phyloP scores from a whole-genome alignment of 371 early-diverging fungal genomes.

The Hamiltosporidium tvaerminnensis region DNA sequence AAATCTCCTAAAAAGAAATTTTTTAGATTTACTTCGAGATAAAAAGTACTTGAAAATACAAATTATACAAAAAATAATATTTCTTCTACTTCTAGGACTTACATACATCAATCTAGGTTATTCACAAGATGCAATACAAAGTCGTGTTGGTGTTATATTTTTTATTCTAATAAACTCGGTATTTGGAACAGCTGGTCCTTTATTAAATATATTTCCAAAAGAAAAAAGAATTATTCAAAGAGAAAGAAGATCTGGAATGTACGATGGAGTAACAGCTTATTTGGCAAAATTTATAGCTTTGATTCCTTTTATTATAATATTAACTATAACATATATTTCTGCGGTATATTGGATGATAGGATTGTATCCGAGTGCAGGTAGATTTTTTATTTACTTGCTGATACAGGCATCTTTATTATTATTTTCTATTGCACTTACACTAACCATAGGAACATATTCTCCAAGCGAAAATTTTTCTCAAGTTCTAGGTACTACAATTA shows the following conservation, averaged over 20 bases:
- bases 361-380: slow-evolving; percentile 22
- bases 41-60: slow-evolving; percentile 40
- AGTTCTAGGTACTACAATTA: slow-evolving; percentile 52
- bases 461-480: slow-evolving; percentile 52
- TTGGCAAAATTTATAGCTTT: slow-evolving; percentile 53
- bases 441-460: slow-evolving; percentile 51
- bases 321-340: slow-evolving; percentile 32
- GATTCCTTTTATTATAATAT: slow-evolving; percentile 37
- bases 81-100: slow-evolving; percentile 25
- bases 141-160: slow-evolving; percentile 54
- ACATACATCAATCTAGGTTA: slow-evolving; percentile 20
- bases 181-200: slow-evolving; percentile 54
- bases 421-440: slow-evolving; percentile 43
- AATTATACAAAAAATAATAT: slow-evolving; percentile 41
- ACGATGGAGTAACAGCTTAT: slow-evolving; percentile 52
- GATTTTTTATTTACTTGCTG: slow-evolving; percentile 47
- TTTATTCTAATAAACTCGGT: slow-evolving; percentile 54
- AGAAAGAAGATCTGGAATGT: slow-evolving; percentile 55
- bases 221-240: slow-evolving; percentile 54
- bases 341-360: slow-evolving; percentile 54
- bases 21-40: slow-evolving; percentile 48
- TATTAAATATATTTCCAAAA: slow-evolving; percentile 47
- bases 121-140: slow-evolving; percentile 50
- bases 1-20: slow-evolving; percentile 47
- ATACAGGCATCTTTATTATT: slow-evolving; percentile 40